Percentiles rank a stretch among this genome's conserved stretches.
Evolutionary conservation across 2,329 filamentous ascomycete species (phyloP).

Genomic region (Clarireedia homoeocarpa): DNA sequence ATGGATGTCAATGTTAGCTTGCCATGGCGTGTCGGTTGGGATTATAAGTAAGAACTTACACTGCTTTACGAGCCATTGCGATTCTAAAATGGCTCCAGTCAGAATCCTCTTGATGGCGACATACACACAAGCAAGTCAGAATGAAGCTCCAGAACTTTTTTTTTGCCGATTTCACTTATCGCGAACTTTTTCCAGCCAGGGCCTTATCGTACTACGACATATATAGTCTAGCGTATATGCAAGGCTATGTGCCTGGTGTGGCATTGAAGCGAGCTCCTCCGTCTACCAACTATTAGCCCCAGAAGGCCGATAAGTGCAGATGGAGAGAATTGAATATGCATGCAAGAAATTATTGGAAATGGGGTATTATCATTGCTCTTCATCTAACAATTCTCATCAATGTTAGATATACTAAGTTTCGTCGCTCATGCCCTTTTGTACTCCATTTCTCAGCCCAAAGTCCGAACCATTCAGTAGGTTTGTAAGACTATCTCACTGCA

Average conservation of each 20-base stretch:
- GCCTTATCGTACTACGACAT: background rate
- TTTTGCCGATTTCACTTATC: slow-evolving; percentile 10
- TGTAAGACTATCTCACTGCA: slow-evolving; percentile 21
- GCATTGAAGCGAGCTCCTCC: too few relatives aligned
- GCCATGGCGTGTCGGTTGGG: background rate
- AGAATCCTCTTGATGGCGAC: slow-evolving; percentile 17
- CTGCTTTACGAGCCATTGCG: slow-evolving; percentile 27
- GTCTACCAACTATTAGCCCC: too few relatives aligned
- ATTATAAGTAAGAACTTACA: slow-evolving; percentile 16
- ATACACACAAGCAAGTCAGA: slow-evolving; percentile 11
- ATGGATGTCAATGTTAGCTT: slow-evolving; percentile 3
- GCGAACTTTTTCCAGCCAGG: slow-evolving; percentile 8
- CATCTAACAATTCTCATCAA: too few relatives aligned
- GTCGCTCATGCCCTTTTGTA: slow-evolving; percentile 1
- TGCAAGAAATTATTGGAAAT: background rate
- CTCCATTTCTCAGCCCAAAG: slow-evolving; percentile 1
- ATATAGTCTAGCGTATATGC: background rate
- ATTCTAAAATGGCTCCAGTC: background rate
- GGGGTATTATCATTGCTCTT: background rate
- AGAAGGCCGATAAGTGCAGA: too few relatives aligned
- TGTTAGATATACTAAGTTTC: background rate
- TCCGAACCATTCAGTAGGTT: background rate
- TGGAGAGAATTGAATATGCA: too few relatives aligned
- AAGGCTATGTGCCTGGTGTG: background rate
- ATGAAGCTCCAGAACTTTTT: slow-evolving; percentile 8